A percentile compares a stretch with the other conserved stretches of the same genome.
Evolutionary conservation across 192 early-diverging fungal species (phyloP).

Genomic region (Lobosporangium transversale): DNA sequence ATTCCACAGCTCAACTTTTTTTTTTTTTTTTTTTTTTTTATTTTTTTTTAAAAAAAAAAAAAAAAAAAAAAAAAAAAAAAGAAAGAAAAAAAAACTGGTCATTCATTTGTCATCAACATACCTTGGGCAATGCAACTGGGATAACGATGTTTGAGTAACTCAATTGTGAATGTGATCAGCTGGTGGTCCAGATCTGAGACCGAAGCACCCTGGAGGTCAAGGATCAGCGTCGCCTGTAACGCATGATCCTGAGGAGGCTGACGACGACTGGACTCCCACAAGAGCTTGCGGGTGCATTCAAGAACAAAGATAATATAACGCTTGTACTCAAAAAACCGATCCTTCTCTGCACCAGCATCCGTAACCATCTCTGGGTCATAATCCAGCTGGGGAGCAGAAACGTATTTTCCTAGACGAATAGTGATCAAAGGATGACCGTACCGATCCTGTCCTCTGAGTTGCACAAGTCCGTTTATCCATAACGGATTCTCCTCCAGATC

Average conservation of each 20-base stretch:
- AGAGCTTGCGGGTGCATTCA: conserved; percentile 49
- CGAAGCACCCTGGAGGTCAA: conserved; percentile 43
- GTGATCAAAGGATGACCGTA: conserved; percentile 48
- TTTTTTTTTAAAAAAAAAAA: no score
- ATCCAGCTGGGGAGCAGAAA: conserved; percentile 29
- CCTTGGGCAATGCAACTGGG: conserved; percentile 52
- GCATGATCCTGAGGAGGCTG: conserved; percentile 40
- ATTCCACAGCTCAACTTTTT: no score
- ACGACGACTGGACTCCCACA: conserved; percentile 50
- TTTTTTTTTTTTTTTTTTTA: no score
- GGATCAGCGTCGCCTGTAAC: conserved; percentile 41
- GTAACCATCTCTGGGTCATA: neutral
- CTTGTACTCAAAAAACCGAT: conserved; percentile 48
- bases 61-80: no score
- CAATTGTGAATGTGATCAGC: conserved; percentile 42
- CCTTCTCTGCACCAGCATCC: conserved; percentile 12
- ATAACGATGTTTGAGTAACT: conserved; percentile 48
- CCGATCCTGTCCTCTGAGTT: conserved; percentile 40
- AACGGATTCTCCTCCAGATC: conserved; percentile 34
- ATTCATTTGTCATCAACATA: no score
- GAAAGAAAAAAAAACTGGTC: no score
- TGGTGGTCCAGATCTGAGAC: conserved; percentile 52
- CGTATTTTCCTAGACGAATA: conserved; percentile 42
- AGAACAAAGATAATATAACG: conserved; percentile 48
- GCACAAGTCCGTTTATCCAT: conserved; percentile 36